Evolutionary conservation across 1,284 basidiomycete genomes (phyloP).

Genomic region (Boletellus deceptivus): DNA sequence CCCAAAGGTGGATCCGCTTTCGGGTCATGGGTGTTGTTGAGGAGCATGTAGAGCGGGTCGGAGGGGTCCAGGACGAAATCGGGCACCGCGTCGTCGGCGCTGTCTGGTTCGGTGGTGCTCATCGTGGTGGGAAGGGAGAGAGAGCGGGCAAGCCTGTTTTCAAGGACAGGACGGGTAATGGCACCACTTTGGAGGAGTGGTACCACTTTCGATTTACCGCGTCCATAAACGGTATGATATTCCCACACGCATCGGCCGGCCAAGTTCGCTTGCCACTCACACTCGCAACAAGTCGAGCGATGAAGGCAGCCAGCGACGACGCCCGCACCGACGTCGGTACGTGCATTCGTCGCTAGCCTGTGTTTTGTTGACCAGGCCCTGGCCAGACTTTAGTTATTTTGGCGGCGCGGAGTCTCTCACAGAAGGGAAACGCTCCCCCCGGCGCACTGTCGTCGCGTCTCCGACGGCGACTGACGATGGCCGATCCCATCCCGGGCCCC

Average conservation of each 20-base stretch:
- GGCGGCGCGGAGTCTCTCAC: slow-evolving; percentile 75
- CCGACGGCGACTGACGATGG: slow-evolving; percentile 43
- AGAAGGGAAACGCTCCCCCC: slow-evolving; percentile 54
- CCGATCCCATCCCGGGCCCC: slow-evolving; percentile 46
- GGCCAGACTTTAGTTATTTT: slow-evolving; percentile 67
- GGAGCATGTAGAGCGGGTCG: slow-evolving; percentile 54
- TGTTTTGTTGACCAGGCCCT: background rate
- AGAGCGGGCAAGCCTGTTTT: too few relatives aligned
- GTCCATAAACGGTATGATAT: slow-evolving; percentile 18
- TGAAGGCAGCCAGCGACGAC: slow-evolving; percentile 12
- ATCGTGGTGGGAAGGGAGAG: slow-evolving; percentile 9
- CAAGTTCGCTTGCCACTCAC: background rate
- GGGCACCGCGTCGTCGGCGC: slow-evolving; percentile 1
- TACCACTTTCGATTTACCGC: slow-evolving; percentile 23
- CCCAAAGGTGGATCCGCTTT: slow-evolving; percentile 48
- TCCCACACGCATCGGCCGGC: slow-evolving; percentile 19
- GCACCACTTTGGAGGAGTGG: slow-evolving; percentile 26
- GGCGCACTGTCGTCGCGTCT: slow-evolving; percentile 52
- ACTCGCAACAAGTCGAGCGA: slow-evolving; percentile 3
- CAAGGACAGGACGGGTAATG: slow-evolving; percentile 4
- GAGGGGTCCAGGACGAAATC: slow-evolving; percentile 41
- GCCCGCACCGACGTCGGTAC: slow-evolving; percentile 13
- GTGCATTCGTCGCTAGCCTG: background rate
- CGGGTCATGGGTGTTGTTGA: slow-evolving; percentile 42
- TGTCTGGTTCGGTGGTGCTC: slow-evolving; percentile 18